Base-by-base conservation (phyloP, 176 grass and related monocot genomes). In the Bonia amplexicaulis region DNA sequence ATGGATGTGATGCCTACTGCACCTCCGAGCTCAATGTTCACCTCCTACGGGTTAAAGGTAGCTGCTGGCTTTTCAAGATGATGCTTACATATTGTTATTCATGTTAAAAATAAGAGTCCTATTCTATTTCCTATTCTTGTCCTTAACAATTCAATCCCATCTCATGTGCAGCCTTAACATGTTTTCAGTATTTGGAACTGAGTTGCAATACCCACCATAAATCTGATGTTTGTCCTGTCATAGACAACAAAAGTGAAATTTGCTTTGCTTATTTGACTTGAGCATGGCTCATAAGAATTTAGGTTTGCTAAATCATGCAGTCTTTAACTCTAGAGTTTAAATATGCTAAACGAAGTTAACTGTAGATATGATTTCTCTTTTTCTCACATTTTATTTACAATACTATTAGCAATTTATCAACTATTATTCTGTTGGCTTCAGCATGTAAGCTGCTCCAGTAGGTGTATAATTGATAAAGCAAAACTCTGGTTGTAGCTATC, bases 11-110 rank as follows among this genome's bases (percentile, higher is more conserved):
- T 84, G 86, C 96, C 96, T 79, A 99, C 93, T 72, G 80, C 75
- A 6, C 96, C 96, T 80, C 84, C 87, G 14, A 90, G 89, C 73
- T 86, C 93, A 89, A 81, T 95, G 82, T 90, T 95, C 85, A 87
- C 91, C 73, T 91, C 90, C 46, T 96, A 96, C 84, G 88, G 92
- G 12, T 87, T 99, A 58, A 99, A 96, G 91, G 96, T 99, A 92
- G 77, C 17, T 86, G 42, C 59, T 80, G 9, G 73, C 74, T 88
- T 90, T 80, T 63, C 51, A 80, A 79, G 39, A 58, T 65, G 13
- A 58, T 87, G n/a, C 31, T 92, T 81, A n/a, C 46, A 61, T 71
- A 69, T 70, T 47, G 20, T 42, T 74, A 77, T 25, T 6, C n/a
- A n/a, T n/a, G n/a, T n/a, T n/a, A n/a, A n/a, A n/a, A n/a, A n/a